phyloP scores from a whole-genome alignment of 2,329 filamentous ascomycete species.

The Aspergillus pseudonomiae region DNA sequence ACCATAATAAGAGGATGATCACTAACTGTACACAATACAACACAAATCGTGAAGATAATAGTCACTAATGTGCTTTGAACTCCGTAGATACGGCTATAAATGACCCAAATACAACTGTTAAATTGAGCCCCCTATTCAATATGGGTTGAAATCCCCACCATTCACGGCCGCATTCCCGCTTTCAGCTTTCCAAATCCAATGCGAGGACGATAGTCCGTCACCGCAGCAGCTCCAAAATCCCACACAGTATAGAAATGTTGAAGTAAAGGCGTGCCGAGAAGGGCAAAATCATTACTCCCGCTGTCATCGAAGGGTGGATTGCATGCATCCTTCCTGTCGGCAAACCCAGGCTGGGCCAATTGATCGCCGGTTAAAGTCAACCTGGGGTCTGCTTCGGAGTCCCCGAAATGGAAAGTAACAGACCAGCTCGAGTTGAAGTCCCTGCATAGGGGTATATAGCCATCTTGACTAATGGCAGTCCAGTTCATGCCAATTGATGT shows the following conservation, averaged over 20 bases:
- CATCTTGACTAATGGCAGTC: not conserved
- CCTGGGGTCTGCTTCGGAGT: not conserved
- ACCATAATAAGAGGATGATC: too few relatives aligned
- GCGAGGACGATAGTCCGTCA: not conserved
- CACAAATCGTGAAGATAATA: too few relatives aligned
- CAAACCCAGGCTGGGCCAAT: not conserved
- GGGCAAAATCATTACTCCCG: not conserved
- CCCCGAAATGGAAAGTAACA: not conserved
- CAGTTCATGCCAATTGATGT: constrained; percentile 1
- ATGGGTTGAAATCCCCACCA: not conserved
- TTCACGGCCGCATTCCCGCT: not conserved
- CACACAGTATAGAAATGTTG: not conserved
- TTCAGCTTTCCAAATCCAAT: not conserved
- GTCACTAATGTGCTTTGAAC: too few relatives aligned
- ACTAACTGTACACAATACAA: too few relatives aligned
- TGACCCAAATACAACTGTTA: too few relatives aligned
- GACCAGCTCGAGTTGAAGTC: not conserved
- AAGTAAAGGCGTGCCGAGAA: not conserved
- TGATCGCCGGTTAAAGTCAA: not conserved
- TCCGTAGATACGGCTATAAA: too few relatives aligned
- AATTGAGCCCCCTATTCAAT: too few relatives aligned
- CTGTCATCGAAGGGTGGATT: not conserved
- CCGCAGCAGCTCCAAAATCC: not conserved
- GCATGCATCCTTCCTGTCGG: not conserved
- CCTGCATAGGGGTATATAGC: not conserved